Evolutionary conservation across 305 asterid genomes (phyloP), one percentile per base, ranked within the genome.

Genomic region (Fraxinus ornus): DNA sequence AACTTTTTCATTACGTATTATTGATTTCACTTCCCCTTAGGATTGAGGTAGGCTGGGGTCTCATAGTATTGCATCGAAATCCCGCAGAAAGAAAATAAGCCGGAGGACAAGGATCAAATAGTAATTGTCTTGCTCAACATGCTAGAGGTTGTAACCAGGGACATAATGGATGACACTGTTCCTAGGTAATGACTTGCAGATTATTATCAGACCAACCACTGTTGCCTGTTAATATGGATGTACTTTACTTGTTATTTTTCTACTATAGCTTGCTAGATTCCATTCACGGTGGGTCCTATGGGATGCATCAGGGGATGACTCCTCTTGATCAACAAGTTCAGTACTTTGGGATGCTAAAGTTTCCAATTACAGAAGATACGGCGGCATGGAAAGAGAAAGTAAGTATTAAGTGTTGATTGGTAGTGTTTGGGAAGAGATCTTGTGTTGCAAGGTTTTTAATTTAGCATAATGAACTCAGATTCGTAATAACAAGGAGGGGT

Each of bases 361-460:
- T 96, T 90, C 99, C 99, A 12, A 89, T 94, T 66, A 92, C 91
- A 15, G 94, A 91, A 86, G 97, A 91, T 83, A 90, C 91, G 21
- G 98, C 90, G 68, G 97, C 98, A 73, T 96, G 99, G 99, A 91
- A 89, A 88, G 98, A 96, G 89, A 96, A 93, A 92, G 98, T 92
- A 83, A 88, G 92, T 84, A 83, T 30, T 55, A 22, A 15, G 76
- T 71, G 76, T 49, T 35, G 13, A 78, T 78, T 47, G 60, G 21
- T 6, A 37, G 55, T 44, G 71, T 76, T 36, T 81, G 79, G 77
- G 66, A 47, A 75, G 28, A 76, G 80, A 64, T 44, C 73, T 78
- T 68, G 33, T 36, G 68, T 79, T 13, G 37, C 70, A 41, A 73
- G 82, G 73, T 57, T 84, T 52, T 33, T 76, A 24, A 30, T 73